A percentile compares a stretch with the other conserved stretches of the same genome.
phyloP scores from a whole-genome alignment of 768 basidiomycete species.

The Rickenella mellea region DNA sequence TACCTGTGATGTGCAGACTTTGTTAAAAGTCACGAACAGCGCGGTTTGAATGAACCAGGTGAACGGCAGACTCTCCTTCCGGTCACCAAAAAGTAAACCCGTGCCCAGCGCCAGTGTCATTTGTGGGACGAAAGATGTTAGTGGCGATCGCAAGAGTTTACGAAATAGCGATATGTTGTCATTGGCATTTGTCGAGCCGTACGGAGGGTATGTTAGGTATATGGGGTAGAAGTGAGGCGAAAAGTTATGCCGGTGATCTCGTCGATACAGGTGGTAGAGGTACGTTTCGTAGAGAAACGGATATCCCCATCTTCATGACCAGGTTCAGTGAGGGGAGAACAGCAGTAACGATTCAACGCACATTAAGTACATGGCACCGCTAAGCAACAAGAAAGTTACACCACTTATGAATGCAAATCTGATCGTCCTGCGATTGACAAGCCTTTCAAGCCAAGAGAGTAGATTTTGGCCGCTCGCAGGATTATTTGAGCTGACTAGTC shows the following conservation, averaged over 20 bases:
- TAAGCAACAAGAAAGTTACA: slow-evolving; percentile 55
- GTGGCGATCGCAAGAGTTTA: slow-evolving; percentile 53
- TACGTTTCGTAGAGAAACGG: slow-evolving; percentile 90
- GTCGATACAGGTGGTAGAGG: slow-evolving; percentile 82
- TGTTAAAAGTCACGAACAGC: slow-evolving; percentile 92
- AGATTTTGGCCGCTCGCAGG: slow-evolving; percentile 10
- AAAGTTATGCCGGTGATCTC: slow-evolving; percentile 98
- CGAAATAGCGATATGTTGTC: slow-evolving; percentile 24
- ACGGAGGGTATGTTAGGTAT: slow-evolving; percentile 71
- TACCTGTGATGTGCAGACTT: slow-evolving; percentile 96
- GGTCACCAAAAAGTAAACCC: slow-evolving; percentile 63
- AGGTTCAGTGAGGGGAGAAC: not conserved
- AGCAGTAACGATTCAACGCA: slow-evolving; percentile 29
- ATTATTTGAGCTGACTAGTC: slow-evolving; percentile 28
- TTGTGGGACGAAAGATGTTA: slow-evolving; percentile 80
- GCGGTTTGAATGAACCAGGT: slow-evolving; percentile 90
- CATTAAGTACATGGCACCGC: slow-evolving; percentile 63
- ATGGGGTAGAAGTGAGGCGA: slow-evolving; percentile 95
- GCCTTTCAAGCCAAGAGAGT: slow-evolving; percentile 23
- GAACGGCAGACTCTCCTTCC: slow-evolving; percentile 55
- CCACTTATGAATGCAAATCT: slow-evolving; percentile 66
- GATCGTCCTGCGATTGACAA: slow-evolving; percentile 43
- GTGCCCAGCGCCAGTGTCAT: slow-evolving; percentile 59
- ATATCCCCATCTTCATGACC: slow-evolving; percentile 66
- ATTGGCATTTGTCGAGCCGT: slow-evolving; percentile 10